Percentiles rank a stretch among this genome's conserved stretches.
Conservation (phyloP, 2,329 filamentous ascomycete genomes). For the Gaeumannomyces tritici region DNA sequence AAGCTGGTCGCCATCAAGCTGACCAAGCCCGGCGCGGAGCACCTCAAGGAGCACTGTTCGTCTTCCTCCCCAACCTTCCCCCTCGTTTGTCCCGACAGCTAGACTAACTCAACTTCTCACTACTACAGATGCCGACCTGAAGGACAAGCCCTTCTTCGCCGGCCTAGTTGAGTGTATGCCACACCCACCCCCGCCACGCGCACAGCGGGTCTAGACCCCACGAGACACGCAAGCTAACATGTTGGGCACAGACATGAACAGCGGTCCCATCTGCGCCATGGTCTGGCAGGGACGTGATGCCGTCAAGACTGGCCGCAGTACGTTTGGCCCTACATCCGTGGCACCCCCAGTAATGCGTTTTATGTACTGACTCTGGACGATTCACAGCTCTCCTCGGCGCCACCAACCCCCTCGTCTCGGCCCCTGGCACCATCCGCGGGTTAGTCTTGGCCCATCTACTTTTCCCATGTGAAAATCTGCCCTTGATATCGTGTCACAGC, state of each 20-base stretch:
- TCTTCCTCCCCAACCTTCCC: constrained; percentile 9
- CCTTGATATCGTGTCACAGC: constrained; percentile 35
- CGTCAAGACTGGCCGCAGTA: constrained; percentile 95
- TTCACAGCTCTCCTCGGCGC: constrained; percentile 76
- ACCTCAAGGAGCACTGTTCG: constrained; percentile 93
- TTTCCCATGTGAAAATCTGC: constrained; percentile 13
- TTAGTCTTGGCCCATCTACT: neutral
- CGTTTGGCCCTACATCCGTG: constrained; percentile 20
- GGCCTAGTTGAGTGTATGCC: constrained; percentile 82
- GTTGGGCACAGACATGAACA: constrained; percentile 70
- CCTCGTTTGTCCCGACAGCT: neutral
- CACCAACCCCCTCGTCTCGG: constrained; percentile 94
- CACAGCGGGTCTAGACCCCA: neutral
- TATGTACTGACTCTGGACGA: constrained; percentile 9
- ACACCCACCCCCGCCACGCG: neutral
- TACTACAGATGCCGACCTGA: constrained; percentile 66
- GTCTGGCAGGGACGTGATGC: constrained; percentile 98
- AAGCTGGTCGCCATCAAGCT: constrained; percentile 99
- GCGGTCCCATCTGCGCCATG: constrained; percentile 97
- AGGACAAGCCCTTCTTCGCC: constrained; percentile 92
- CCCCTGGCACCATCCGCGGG: constrained; percentile 86
- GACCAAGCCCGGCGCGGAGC: constrained; percentile 75
- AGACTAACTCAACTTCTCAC: neutral
- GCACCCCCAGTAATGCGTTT: neutral
- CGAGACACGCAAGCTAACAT: neutral